Conservation (phyloP, 116 monocot genomes). For the Trichopus zeylanicus region DNA sequence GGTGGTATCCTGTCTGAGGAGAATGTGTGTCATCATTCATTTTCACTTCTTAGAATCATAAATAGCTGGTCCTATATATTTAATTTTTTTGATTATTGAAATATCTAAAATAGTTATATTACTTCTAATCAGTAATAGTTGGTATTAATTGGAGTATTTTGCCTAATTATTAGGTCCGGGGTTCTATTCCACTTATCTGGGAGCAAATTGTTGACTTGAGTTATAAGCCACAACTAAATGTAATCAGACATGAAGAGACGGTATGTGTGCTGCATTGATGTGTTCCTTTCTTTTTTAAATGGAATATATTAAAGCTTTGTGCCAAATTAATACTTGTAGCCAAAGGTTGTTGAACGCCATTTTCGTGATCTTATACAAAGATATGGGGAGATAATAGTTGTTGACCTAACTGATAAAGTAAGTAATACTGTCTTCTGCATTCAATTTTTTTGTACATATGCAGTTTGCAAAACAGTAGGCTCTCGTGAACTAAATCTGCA, state of each 20-base stretch:
- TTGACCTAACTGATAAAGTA: slow-evolving; percentile 94
- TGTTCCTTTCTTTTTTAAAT: background rate
- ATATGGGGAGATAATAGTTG: slow-evolving; percentile 61
- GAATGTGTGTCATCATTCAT: no score
- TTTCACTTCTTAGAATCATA: no score
- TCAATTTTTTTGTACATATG: background rate
- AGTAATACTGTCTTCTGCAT: slow-evolving; percentile 8
- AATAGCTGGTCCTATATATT: background rate
- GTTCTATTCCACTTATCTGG: slow-evolving; percentile 96
- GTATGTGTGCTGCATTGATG: slow-evolving; percentile 31
- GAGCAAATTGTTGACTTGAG: slow-evolving; percentile 95
- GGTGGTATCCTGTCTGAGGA: no score
- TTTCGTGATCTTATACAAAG: slow-evolving; percentile 83
- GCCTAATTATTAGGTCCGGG: slow-evolving; percentile 48
- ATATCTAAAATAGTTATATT: background rate
- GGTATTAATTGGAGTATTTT: background rate
- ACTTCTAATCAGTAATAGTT: background rate
- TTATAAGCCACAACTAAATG: slow-evolving; percentile 71
- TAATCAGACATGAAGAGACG: slow-evolving; percentile 70
- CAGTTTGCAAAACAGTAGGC: no score
- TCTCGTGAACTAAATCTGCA: background rate
- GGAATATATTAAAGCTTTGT: background rate
- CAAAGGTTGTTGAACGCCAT: slow-evolving; percentile 80
- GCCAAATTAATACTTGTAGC: slow-evolving; percentile 29
- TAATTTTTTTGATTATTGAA: background rate